Base-by-base conservation (phyloP, 2,329 filamentous ascomycete species). In the Claviceps purpurea region DNA sequence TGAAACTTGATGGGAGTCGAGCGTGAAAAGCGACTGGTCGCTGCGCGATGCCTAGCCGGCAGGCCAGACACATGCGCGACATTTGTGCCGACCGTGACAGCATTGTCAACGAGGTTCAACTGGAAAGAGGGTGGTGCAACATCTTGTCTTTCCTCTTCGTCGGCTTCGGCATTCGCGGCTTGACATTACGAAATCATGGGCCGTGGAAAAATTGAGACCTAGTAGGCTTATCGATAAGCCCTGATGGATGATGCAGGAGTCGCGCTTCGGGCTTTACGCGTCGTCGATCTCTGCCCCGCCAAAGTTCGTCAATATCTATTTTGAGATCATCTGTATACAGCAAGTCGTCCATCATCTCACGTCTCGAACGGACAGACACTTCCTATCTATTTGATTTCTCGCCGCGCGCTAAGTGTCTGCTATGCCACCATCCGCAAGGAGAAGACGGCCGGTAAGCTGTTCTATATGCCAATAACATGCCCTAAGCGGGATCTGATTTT, bases 31-130 rank as follows among this genome's bases (percentile, higher is more conserved):
- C 45, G 8, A 55, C 49, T 39, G 53, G 58, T 56, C 59, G 59
- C 47, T 57, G 60, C 2, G 57, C 50, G 18, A 69, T 52, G 52
- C 64, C 60, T 22, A 60, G 57, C 44, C 64, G 63, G 55, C 68
- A 70, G 59, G 59, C 59, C 47, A 63, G 57, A 55, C 66, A 68
- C 38, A 68, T 59, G 40, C 61, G 65, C 61, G 65, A 61, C 55
- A 62, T 59, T 50, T 61, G 57, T 8, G 54, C 58, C 53, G 62
- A 62, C 56, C 64, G 64, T 20, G 66, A 63, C 56, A 70, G 59
- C 69, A 71, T 71, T 54, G 60, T 59, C 49, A 13, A 24, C 45
- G 39, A 18, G 14, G 14, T 47, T 40, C 7, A 24, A 14, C 14
- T 14, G 13, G 22, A 6, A 26, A 45, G 49, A 8, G 11, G 3